These are phyloP conservation scores for Schoenoplectus triqueter DNA, from an alignment of 202 grass and related monocot species.

Conservation along the genomic window DNA sequence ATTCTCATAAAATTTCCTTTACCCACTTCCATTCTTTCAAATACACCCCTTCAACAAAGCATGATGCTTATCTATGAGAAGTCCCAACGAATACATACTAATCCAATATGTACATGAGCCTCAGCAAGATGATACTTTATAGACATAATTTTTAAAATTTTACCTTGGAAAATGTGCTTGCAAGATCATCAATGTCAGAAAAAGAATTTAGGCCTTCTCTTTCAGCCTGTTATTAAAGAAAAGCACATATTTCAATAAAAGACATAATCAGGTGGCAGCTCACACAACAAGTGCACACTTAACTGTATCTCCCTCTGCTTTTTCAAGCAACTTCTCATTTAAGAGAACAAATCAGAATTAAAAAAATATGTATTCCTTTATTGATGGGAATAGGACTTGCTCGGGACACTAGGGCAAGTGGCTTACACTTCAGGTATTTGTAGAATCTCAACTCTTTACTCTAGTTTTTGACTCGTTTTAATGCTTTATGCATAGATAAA, in stretches of 20 bases:
- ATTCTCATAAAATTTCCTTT: constrained; percentile 2
- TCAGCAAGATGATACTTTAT: not conserved
- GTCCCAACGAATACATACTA: not conserved
- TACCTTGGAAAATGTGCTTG: constrained; percentile 76
- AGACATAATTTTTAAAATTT: constrained; percentile 16
- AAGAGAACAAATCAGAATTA: too few species aligned
- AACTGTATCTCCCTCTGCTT: not conserved
- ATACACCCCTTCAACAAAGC: constrained; percentile 10
- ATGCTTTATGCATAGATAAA: too few species aligned
- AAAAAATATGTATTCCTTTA: too few species aligned
- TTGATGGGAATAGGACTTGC: too few species aligned
- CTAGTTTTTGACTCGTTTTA: too few species aligned
- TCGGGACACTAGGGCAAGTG: too few species aligned
- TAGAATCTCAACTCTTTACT: too few species aligned
- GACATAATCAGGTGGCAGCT: not conserved
- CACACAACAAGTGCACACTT: not conserved
- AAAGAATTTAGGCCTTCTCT: constrained; percentile 55
- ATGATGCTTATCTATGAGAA: not conserved
- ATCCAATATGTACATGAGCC: not conserved
- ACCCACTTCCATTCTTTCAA: constrained; percentile 5
- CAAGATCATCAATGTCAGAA: constrained; percentile 67
- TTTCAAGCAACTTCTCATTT: not conserved
- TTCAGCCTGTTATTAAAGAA: constrained; percentile 35
- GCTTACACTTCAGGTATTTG: too few species aligned
- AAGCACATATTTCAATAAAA: constrained; percentile 17